Percentiles rank a stretch among this genome's conserved stretches.
These are phyloP conservation scores for Cadophora luteo-olivacea DNA, from an alignment of 2,329 filamentous ascomycete genomes.

Conservation along the genomic window DNA sequence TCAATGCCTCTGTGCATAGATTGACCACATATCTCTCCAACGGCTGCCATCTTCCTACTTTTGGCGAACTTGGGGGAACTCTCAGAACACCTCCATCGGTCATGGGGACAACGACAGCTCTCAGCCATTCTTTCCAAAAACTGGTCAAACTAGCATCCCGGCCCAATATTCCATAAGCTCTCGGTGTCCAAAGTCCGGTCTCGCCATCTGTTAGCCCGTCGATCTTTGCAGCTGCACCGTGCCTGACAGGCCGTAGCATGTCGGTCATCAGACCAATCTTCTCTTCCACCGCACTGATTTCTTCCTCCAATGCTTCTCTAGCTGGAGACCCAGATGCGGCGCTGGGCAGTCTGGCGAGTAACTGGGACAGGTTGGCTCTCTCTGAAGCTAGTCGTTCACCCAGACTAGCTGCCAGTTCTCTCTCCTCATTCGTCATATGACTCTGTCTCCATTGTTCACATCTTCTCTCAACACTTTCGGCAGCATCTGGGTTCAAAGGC, in stretches of 20 bases:
- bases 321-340: slow-evolving; percentile 81
- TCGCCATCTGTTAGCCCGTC: slow-evolving; percentile 95
- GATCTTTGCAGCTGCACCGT: slow-evolving; percentile 95
- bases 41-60: slow-evolving; percentile 93
- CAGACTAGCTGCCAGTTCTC: slow-evolving; percentile 89
- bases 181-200: slow-evolving; percentile 93
- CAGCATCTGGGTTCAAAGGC: slow-evolving; percentile 79
- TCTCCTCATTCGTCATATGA: slow-evolving; percentile 89
- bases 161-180: slow-evolving; percentile 91
- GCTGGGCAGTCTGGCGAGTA: slow-evolving; percentile 82
- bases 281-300: slow-evolving; percentile 95
- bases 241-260: slow-evolving; percentile 87
- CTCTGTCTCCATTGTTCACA: slow-evolving; percentile 86
- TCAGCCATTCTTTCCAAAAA: slow-evolving; percentile 99
- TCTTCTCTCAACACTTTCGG: slow-evolving; percentile 81
- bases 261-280: slow-evolving; percentile 98
- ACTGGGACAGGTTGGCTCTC: slow-evolving; percentile 85
- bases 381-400: slow-evolving; percentile 87
- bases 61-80: slow-evolving; percentile 87
- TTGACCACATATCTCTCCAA: slow-evolving; percentile 97
- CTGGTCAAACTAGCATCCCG: slow-evolving; percentile 81
- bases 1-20: slow-evolving; percentile 92
- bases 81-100: slow-evolving; percentile 83
- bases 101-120: slow-evolving; percentile 94
- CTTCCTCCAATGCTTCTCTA: slow-evolving; percentile 85